Evolutionary conservation across 768 basidiomycete species (phyloP).

Genomic region (Naematelia encephala): DNA sequence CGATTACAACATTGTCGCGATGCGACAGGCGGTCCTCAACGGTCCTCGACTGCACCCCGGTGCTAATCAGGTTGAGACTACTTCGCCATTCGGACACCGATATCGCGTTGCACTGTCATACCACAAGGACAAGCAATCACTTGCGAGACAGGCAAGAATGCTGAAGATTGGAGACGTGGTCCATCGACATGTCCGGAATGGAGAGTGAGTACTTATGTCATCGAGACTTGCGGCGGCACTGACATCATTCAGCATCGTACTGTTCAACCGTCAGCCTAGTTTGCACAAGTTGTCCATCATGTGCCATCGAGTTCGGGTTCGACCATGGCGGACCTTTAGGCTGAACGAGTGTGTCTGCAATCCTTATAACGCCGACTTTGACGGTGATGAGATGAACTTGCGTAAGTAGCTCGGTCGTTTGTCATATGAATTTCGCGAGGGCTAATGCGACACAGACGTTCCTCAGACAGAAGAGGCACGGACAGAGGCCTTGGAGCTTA

Average conservation of each 20-base stretch:
- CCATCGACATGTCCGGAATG: constrained; percentile 89
- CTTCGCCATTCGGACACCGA: constrained; percentile 17
- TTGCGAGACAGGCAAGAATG: constrained; percentile 64
- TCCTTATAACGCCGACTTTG: constrained; percentile 98
- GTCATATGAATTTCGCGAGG: too few species aligned
- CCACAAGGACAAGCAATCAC: constrained; percentile 32
- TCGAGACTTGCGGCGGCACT: neutral
- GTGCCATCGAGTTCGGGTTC: constrained; percentile 87
- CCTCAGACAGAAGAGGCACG: constrained; percentile 98
- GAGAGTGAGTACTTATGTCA: constrained; percentile 59
- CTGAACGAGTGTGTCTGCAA: constrained; percentile 99
- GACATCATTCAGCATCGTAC: constrained; percentile 60
- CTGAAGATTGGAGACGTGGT: constrained; percentile 85
- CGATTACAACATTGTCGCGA: constrained; percentile 73
- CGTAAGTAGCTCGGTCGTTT: constrained; percentile 58
- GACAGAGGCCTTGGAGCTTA: constrained; percentile 92
- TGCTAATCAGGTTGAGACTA: constrained; percentile 61
- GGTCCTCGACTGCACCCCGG: constrained; percentile 90
- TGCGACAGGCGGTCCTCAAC: constrained; percentile 76
- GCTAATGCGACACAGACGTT: constrained; percentile 62
- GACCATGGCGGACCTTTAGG: constrained; percentile 96
- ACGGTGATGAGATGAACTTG: constrained; percentile 99
- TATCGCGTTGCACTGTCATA: constrained; percentile 35
- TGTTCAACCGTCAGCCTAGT: constrained; percentile 98
- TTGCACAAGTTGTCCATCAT: constrained; percentile 99